Conservation (phyloP, 768 basidiomycete genomes). For the Lepiota venenata region DNA sequence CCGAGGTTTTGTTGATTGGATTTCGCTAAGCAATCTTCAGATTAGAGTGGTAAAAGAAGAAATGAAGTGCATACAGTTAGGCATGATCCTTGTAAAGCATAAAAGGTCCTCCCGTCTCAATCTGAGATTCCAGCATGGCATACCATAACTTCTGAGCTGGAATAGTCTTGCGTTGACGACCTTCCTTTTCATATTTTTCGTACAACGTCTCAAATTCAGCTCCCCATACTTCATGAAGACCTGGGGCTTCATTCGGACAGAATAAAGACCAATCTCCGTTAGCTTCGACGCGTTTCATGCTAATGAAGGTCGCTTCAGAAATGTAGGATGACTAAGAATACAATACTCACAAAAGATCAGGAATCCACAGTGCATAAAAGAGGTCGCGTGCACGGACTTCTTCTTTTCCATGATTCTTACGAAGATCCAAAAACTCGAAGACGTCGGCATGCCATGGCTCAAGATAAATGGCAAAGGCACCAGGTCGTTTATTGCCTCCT, state of each 20-base stretch:
- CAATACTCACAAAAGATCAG: conserved; percentile 82
- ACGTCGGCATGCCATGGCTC: conserved; percentile 99
- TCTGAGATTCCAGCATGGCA: conserved; percentile 93
- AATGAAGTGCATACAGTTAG: conserved; percentile 59
- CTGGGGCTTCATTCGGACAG: conserved; percentile 96
- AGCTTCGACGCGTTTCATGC: conserved; percentile 95
- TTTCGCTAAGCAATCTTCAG: conserved; percentile 54
- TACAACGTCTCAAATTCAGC: conserved; percentile 88
- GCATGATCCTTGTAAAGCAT: conserved; percentile 98
- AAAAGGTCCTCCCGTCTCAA: conserved; percentile 98
- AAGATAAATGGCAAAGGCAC: conserved; percentile 96
- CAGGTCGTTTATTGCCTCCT: conserved; percentile 98
- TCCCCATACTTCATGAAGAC: conserved; percentile 83
- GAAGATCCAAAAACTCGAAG: conserved; percentile 95
- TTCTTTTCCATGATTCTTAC: conserved; percentile 99
- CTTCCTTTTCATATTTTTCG: conserved; percentile 86
- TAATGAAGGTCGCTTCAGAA: conserved; percentile 22
- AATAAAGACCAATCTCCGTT: conserved; percentile 93
- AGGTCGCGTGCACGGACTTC: conserved; percentile 94
- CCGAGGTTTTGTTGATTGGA: conserved; percentile 99
- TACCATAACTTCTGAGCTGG: conserved; percentile 99
- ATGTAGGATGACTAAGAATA: neutral
- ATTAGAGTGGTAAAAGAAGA: neutral
- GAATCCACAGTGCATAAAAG: conserved; percentile 98
- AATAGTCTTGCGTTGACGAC: conserved; percentile 77